Base-by-base conservation (phyloP, 2,329 filamentous ascomycete genomes). In the Coniella lustricola region DNA sequence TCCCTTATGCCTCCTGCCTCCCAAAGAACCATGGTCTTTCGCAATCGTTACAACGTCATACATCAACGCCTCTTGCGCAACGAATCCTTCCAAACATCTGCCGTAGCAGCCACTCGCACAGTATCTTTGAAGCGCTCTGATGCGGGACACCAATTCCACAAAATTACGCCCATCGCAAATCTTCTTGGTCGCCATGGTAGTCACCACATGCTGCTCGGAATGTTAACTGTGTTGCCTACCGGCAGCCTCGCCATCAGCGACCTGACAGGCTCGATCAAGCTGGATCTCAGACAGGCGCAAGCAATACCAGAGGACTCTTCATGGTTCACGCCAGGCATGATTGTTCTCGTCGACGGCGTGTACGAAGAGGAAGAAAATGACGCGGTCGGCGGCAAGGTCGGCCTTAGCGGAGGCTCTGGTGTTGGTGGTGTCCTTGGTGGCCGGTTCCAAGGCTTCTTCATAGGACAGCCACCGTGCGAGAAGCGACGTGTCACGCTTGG, bases 271-370 rank as follows among this genome's bases (percentile, higher is more conserved):
- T 91, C 87, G 45, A 95, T 98, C 58, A 76, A 81, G 2, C 73
- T 98, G 1, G 90, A 97, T 57, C 69, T 97, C 10, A 78, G 82
- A 17, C 85, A 91, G 60, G 88, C 91, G 0, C 81, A 83, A 18
- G 81, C 86, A 13, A 84, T 96, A 48, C 90, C 90, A 0, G 83
- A 89, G 52, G 84, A 91, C 60, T 89, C 87, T 20, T 85, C 87
- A 3, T 98, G 90, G 85, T 96, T 96, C 61, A 82, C 85, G 4
- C 90, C 93, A 0, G 94, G 94, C 3, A 97, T 97, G 90, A 87
- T 98, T 41, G 87, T 97, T 3, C 76, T 98, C 0, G 81, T 96
- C 0, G 93, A 98, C 59, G 93, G 93, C 7, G 82, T 91, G n/a
- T 98, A 98, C 61, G 90, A 95, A 63, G 93, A 97, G 64, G 90